A percentile compares a stretch with the other conserved stretches of the same genome.
Evolutionary conservation across 371 early-diverging fungal genomes (phyloP).

Genomic region (Syncephalastrum racemosum): DNA sequence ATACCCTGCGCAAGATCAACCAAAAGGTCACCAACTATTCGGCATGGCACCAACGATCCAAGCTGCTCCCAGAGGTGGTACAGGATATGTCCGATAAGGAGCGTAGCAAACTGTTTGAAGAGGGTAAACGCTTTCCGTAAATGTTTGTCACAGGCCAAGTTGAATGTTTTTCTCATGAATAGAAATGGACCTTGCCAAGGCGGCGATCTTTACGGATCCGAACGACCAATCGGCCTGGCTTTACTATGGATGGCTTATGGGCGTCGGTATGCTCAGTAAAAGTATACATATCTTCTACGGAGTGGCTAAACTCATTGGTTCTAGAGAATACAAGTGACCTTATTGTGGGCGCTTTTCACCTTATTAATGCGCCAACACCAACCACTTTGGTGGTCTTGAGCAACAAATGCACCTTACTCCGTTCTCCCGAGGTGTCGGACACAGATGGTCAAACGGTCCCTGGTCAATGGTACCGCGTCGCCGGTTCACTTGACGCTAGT

Average conservation of each 20-base stretch:
- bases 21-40: slow-evolving; percentile 93
- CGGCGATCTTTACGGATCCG: slow-evolving; percentile 93
- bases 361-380: no score
- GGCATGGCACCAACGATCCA: slow-evolving; percentile 96
- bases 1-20: slow-evolving; percentile 81
- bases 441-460: no score
- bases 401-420: no score
- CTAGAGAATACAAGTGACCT: not conserved
- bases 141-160: not conserved
- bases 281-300: not conserved
- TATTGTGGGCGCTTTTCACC: not conserved
- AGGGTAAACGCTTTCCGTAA: slow-evolving; percentile 24
- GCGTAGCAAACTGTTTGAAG: slow-evolving; percentile 24
- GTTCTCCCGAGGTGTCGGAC: no score
- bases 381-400: no score
- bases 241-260: slow-evolving; percentile 89
- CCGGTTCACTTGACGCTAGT: no score
- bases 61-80: slow-evolving; percentile 69
- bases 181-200: slow-evolving; percentile 83
- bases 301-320: not conserved
- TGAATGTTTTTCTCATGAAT: not conserved
- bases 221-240: slow-evolving; percentile 97
- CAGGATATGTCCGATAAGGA: slow-evolving; percentile 23
- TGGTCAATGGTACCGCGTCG: no score
- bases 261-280: slow-evolving; percentile 44